Conservation (phyloP, 768 basidiomycete species). For the Agrocybe pediades region DNA sequence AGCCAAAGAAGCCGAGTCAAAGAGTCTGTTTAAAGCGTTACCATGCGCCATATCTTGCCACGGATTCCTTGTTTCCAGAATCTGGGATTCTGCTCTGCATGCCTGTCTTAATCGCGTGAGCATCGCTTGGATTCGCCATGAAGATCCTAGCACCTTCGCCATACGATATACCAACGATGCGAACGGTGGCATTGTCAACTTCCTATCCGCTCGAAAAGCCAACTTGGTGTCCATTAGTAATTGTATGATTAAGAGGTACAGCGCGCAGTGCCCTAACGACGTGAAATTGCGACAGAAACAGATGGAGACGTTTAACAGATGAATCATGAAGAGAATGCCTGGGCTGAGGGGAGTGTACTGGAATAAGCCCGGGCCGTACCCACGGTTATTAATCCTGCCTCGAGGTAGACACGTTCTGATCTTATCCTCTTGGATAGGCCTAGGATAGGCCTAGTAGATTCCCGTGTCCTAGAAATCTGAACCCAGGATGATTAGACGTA, state of each 20-base stretch:
- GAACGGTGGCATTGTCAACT: not conserved
- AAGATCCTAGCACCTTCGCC: not conserved
- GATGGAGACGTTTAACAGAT: not conserved
- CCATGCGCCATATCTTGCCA: too few relatives aligned
- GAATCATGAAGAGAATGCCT: not conserved
- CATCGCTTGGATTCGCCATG: not conserved
- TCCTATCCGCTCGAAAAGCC: constrained; percentile 13
- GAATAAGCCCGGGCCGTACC: constrained; percentile 16
- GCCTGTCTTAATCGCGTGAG: not conserved
- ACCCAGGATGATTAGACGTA: constrained; percentile 23
- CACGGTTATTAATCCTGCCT: constrained; percentile 24
- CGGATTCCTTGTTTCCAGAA: too few relatives aligned
- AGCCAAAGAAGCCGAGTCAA: not conserved
- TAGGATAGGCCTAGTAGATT: constrained; percentile 29
- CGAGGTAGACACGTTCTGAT: constrained; percentile 52
- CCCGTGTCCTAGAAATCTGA: constrained; percentile 32
- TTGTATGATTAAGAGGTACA: constrained; percentile 5
- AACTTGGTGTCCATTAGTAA: constrained; percentile 11
- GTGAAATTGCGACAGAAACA: not conserved
- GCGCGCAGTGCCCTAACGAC: constrained; percentile 5
- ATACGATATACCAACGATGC: not conserved
- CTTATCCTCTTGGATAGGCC: constrained; percentile 37
- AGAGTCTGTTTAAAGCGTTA: not conserved
- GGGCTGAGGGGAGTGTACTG: not conserved
- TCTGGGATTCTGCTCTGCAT: too few relatives aligned